A percentile compares a stretch with the other conserved stretches of the same genome.
phyloP scores from a whole-genome alignment of 306 rosid species.

The Pterocarpus santalinus region DNA sequence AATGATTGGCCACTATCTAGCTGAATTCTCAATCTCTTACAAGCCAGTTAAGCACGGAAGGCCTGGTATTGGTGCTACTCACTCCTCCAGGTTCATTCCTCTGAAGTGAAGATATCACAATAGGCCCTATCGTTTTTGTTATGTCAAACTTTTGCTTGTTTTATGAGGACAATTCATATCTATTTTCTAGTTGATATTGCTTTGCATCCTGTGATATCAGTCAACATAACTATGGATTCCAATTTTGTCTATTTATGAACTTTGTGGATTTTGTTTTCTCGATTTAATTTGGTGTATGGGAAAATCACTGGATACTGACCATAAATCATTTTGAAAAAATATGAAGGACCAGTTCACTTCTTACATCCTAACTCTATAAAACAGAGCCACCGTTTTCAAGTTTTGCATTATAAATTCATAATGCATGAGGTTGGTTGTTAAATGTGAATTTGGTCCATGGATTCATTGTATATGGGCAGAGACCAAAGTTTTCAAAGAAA shows the following conservation, averaged over 20 bases:
- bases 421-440: background rate
- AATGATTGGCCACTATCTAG: conserved; percentile 80
- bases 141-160: conserved; percentile 31
- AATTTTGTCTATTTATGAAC: background rate
- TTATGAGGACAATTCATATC: conserved; percentile 6
- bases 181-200: conserved; percentile 21
- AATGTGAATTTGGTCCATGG: background rate
- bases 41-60: conserved; percentile 98
- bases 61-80: conserved; percentile 98
- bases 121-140: background rate
- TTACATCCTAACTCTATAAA: background rate
- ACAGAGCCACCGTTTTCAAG: background rate
- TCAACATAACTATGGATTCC: conserved; percentile 23
- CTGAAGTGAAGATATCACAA: conserved; percentile 67
- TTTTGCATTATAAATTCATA: too few species aligned
- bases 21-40: conserved; percentile 95
- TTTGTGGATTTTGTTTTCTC: background rate
- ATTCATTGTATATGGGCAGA: too few species aligned
- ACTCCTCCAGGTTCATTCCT: conserved; percentile 97
- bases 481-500: too few species aligned
- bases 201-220: conserved; percentile 21
- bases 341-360: background rate
- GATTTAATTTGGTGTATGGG: background rate
- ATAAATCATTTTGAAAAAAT: background rate
- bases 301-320: background rate